Percentiles rank a stretch among this genome's conserved stretches.
phyloP scores from a whole-genome alignment of 2,329 filamentous ascomycete species.

The Colletotrichum magnum region DNA sequence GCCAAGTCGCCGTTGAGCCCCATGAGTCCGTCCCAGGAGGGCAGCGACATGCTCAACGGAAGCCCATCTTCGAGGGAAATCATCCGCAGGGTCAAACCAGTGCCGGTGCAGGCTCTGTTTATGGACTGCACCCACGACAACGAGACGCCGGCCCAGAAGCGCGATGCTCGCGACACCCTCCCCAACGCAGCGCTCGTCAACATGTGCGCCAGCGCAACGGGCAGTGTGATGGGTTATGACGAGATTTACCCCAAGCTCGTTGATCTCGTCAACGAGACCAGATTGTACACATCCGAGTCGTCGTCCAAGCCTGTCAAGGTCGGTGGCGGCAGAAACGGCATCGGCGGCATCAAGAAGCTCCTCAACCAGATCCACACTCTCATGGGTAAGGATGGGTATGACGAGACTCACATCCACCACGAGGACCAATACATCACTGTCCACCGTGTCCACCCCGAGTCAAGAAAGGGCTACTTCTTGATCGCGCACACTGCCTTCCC shows the following conservation, averaged over 20 bases:
- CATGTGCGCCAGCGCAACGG: conserved; percentile 95
- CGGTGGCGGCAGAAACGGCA: conserved; percentile 83
- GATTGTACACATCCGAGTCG: conserved; percentile 84
- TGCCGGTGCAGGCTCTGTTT: conserved; percentile 91
- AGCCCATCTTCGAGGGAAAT: conserved; percentile 69
- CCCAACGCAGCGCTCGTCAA: conserved; percentile 94
- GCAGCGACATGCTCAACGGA: conserved; percentile 46
- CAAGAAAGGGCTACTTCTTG: conserved; percentile 92
- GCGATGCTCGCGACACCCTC: conserved; percentile 92
- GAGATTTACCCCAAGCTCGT: conserved; percentile 94
- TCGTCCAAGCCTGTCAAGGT: conserved; percentile 75
- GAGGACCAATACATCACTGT: conserved; percentile 97
- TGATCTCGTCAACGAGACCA: conserved; percentile 92
- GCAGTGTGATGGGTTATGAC: conserved; percentile 98
- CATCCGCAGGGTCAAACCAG: conserved; percentile 86
- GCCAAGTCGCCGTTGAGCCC: conserved; percentile 49
- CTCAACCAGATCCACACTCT: conserved; percentile 94
- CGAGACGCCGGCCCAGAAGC: conserved; percentile 93
- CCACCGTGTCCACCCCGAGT: conserved; percentile 92
- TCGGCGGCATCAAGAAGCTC: conserved; percentile 90
- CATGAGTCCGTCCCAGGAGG: conserved; percentile 49
- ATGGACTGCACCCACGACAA: conserved; percentile 99
- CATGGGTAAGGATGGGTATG: conserved; percentile 95
- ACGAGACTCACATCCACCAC: conserved; percentile 97
- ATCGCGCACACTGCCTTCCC: conserved; percentile 97